Conservation (phyloP, 306 rosid species). For the Cucurbita maxima region DNA sequence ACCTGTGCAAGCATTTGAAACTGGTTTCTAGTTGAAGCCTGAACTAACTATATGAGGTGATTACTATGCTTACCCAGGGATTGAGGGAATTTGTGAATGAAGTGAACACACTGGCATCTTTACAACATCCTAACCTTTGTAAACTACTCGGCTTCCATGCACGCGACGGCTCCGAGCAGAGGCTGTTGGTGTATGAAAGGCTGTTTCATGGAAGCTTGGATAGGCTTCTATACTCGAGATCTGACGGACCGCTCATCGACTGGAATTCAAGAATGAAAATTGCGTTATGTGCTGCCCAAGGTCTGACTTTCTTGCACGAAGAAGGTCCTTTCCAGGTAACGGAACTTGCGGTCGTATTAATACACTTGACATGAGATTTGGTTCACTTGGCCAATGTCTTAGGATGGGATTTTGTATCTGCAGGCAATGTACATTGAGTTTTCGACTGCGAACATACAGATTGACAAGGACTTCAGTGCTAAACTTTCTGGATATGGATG, state of each 20-base stretch:
- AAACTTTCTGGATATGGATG: slow-evolving; percentile 98
- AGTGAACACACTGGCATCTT: slow-evolving; percentile 55
- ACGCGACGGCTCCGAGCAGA: slow-evolving; percentile 69
- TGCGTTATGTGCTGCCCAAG: slow-evolving; percentile 85
- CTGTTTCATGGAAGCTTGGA: slow-evolving; percentile 92
- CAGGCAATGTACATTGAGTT: slow-evolving; percentile 98
- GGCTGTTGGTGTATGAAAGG: slow-evolving; percentile 82
- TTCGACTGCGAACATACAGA: slow-evolving; percentile 84
- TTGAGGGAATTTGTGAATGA: slow-evolving; percentile 71
- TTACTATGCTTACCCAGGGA: slow-evolving; percentile 29
- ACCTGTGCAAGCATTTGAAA: not conserved
- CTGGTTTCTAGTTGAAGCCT: not conserved
- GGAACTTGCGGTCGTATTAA: not conserved
- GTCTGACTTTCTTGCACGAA: slow-evolving; percentile 93
- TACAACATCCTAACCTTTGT: slow-evolving; percentile 94
- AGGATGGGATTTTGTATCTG: slow-evolving; percentile 12
- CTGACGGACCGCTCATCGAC: slow-evolving; percentile 86
- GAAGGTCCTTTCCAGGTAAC: slow-evolving; percentile 99
- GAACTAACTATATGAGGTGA: not conserved
- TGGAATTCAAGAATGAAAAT: slow-evolving; percentile 95
- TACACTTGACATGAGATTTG: not conserved
- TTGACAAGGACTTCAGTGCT: slow-evolving; percentile 94
- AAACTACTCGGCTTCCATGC: slow-evolving; percentile 94
- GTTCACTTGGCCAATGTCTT: not conserved
- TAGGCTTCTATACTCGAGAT: slow-evolving; percentile 61